Conservation (phyloP, 1,284 basidiomycete genomes). For the Ceratobasidium sp. region DNA sequence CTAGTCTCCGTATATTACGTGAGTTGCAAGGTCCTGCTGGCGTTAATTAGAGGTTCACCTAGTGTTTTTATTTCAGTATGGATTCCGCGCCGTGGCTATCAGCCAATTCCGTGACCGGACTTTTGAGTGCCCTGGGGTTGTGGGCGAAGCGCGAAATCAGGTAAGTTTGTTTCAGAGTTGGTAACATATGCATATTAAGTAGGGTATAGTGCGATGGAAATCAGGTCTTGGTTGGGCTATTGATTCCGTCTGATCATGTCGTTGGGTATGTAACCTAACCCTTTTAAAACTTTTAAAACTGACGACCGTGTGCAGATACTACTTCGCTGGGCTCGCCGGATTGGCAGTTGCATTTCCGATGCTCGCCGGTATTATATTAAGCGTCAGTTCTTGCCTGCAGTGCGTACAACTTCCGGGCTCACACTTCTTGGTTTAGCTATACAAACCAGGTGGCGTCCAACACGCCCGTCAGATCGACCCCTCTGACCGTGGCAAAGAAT, state of each 20-base stretch:
- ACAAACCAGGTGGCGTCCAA: constrained; percentile 61
- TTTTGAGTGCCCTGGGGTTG: constrained; percentile 60
- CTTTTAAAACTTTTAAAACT: not conserved
- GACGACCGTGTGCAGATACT: not conserved
- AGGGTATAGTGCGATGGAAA: constrained; percentile 58
- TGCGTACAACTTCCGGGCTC: not conserved
- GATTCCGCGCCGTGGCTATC: constrained; percentile 58
- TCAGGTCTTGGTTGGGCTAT: constrained; percentile 60
- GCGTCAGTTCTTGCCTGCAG: constrained; percentile 48
- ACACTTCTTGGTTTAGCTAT: constrained; percentile 50
- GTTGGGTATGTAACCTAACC: constrained; percentile 57
- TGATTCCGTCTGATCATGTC: constrained; percentile 56
- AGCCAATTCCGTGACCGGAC: constrained; percentile 60
- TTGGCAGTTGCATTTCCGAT: constrained; percentile 60
- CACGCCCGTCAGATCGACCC: constrained; percentile 59
- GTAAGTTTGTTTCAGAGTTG: constrained; percentile 47
- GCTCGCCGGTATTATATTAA: constrained; percentile 58
- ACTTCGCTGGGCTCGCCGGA: constrained; percentile 54
- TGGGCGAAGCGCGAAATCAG: constrained; percentile 57
- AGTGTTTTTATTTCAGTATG: constrained; percentile 46
- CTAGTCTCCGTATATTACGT: constrained; percentile 49
- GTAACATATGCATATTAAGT: no score
- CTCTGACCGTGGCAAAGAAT: constrained; percentile 47
- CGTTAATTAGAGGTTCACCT: constrained; percentile 50
- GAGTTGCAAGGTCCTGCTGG: constrained; percentile 55